phyloP scores from a whole-genome alignment of 2,329 filamentous ascomycete genomes.

The Neophaeococcomyces mojaviensis region DNA sequence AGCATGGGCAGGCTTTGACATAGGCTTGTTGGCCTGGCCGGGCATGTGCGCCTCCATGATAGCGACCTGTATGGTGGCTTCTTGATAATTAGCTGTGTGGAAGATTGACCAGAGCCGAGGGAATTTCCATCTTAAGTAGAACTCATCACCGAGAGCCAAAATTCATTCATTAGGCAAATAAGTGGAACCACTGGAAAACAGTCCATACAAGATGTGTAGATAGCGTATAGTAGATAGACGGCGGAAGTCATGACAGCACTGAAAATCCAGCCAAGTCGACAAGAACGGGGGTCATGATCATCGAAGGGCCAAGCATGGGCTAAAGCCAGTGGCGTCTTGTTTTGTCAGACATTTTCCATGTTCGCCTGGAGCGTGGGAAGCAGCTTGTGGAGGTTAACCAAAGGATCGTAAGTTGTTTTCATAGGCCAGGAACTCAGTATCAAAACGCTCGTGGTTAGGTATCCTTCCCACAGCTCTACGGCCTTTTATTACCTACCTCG shows the following conservation, averaged over 20 bases:
- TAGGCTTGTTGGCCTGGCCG: slow-evolving; percentile 43
- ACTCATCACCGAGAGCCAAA: no score
- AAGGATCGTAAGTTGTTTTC: no score
- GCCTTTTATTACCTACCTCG: no score
- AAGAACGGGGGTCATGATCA: background rate
- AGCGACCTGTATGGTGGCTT: background rate
- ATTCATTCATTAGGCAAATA: background rate
- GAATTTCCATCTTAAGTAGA: background rate
- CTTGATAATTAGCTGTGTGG: background rate
- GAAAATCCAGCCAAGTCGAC: background rate
- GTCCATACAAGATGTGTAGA: background rate
- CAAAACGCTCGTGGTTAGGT: no score
- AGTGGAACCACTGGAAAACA: background rate
- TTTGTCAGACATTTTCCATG: background rate
- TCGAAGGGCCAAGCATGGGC: background rate
- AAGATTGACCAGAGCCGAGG: background rate
- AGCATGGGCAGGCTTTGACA: slow-evolving; percentile 57
- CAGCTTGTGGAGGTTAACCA: no score
- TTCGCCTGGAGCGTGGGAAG: no score
- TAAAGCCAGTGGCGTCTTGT: background rate
- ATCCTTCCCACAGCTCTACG: no score
- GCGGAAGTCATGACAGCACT: background rate
- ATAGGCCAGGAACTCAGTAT: no score
- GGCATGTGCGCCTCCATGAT: slow-evolving; percentile 30
- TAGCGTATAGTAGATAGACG: background rate